Base-by-base conservation (phyloP, 768 basidiomycete species). In the Tremella yokohamensis region DNA sequence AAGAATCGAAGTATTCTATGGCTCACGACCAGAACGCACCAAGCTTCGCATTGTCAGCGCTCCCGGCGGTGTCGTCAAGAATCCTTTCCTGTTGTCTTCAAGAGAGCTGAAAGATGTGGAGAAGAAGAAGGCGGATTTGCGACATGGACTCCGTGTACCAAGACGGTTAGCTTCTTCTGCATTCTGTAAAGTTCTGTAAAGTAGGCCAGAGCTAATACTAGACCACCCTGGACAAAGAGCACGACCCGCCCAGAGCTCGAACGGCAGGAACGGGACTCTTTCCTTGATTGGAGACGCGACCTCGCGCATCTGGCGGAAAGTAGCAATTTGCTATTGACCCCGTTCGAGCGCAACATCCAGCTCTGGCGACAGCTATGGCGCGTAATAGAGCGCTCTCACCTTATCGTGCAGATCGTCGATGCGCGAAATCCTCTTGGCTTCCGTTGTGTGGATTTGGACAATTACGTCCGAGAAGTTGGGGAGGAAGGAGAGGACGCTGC, bases 311-410 rank as follows among this genome's bases (percentile, higher is more conserved):
- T 97, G 12, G 90, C 94, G 72, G 91, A 96, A 68, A 81, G 83
- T 60, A 87, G 94, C 56, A 83, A 84, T 40, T 83, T 98, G 25
- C 83, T 99, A 15, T 79, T 99, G 4, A 99, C 96, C 0, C 96
- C 96, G 0, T 99, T 98, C 68, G 96, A 99, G 74, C 87, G 96
- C 51, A 99, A 99, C 70, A 79, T 99, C 26, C 93, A 98, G 80
- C 91, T 99, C 19, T 98, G 96, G 96, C 82, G 96, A 42, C 96
- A 99, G 70, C 82, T 99, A 8, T 99, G 96, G 96, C 84, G 96
- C 52, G 96, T 98, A 2, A 77, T 98, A 15, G 96, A 99, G 77
- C 84, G 96, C 34, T 97, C 96, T 1, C 93, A 98, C 68, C 83
- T 99, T 9, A 79, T 98, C 42, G 91, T 98, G 0, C 96, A 99